Percentiles rank a stretch among this genome's conserved stretches.
These are phyloP conservation scores for Curvularia spicifera DNA, from an alignment of 2,329 filamentous ascomycete genomes.

Conservation along the genomic window DNA sequence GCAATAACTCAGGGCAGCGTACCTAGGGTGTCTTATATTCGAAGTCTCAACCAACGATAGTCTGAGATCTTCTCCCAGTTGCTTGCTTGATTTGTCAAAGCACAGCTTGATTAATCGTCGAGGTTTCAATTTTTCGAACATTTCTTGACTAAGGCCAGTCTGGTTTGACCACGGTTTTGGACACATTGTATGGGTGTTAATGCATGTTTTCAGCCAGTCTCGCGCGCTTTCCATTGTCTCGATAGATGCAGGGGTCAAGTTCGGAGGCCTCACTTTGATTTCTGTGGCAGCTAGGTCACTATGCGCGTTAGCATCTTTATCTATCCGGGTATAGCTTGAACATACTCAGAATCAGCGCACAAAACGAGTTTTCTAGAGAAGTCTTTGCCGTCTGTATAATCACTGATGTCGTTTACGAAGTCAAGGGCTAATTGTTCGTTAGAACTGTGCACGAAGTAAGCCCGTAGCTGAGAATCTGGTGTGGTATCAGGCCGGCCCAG, in stretches of 20 bases:
- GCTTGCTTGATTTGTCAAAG: background rate
- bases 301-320: background rate
- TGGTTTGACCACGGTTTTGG: background rate
- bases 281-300: background rate
- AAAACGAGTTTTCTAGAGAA: background rate
- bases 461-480: background rate
- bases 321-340: background rate
- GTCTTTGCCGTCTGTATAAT: background rate
- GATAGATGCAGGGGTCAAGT: background rate
- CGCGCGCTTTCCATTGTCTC: background rate
- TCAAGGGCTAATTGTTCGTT: background rate
- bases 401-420: background rate
- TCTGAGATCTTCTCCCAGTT: background rate
- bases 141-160: background rate
- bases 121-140: background rate
- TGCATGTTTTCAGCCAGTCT: background rate
- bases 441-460: background rate
- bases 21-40: background rate
- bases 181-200: background rate
- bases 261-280: background rate
- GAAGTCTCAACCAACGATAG: background rate
- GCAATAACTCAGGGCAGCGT: background rate
- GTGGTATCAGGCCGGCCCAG: background rate
- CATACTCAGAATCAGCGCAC: background rate
- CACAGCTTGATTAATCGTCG: background rate